Base-by-base conservation (phyloP, 257 asterid genomes). In the Phtheirospermum japonicum region DNA sequence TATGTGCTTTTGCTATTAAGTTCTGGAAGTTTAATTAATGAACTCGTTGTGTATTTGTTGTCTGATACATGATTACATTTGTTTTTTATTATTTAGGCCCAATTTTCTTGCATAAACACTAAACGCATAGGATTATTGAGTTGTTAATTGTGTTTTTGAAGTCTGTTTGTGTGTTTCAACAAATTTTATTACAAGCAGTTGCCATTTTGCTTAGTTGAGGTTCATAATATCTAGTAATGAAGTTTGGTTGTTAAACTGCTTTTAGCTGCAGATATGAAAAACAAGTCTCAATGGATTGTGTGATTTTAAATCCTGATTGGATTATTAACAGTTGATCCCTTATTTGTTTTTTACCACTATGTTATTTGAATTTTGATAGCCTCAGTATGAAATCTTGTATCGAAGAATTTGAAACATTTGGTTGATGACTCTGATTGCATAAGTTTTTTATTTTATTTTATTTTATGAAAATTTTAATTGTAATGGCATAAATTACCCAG, bases 401-500 rank as follows among this genome's bases (percentile, higher is more conserved):
- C n/a, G n/a, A n/a, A n/a, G n/a, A n/a, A n/a, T 23, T 23, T 23
- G 28, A 51, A 53, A 7, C 23, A 32, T 14, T 63, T 20, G n/a
- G 50, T 19, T 13, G 9, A 70, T 53, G 31, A 53, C n/a, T 48
- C 37, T n/a, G 7, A 19, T 64, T 45, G 32, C 12, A 17, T 67
- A 23, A 43, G 5, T 36, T 30, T 33, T 40, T 43, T 23, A 48
- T 42, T n/a, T 69, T 36, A 36, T 48, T 9, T 30, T 61, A 17
- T 43, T 6, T 43, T 3, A 17, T 4, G 11, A 62, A 60, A 59
- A 33, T 28, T 42, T 40, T 46, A 16, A 26, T 31, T 55, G 40
- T 10, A 55, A 18, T 57, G 5, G 34, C 68, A 55, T 49, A 12
- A 28, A 61, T 69, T 55, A 34, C 2, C n/a, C 82, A 77, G 84